phyloP scores from a whole-genome alignment of 1,139 yeast species.

The Saccharomycopsis hybrid region DNA sequence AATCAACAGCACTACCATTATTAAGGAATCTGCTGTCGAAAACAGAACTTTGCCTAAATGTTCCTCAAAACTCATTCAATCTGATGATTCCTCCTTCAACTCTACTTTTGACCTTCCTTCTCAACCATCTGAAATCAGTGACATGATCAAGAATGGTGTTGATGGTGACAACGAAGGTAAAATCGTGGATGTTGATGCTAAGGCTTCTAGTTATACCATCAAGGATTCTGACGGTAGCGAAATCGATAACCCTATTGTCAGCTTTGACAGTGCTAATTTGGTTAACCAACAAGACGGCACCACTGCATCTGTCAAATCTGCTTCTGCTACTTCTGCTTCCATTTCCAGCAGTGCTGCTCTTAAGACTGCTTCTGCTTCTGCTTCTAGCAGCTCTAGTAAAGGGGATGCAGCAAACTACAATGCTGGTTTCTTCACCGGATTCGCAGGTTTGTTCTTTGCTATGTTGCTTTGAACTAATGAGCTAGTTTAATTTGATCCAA shows the following conservation, averaged over 20 bases:
- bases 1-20: conserved; percentile 35
- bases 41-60: conserved; percentile 35
- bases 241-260: conserved; percentile 50
- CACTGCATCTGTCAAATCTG: conserved; percentile 28
- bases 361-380: conserved; percentile 23
- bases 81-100: conserved; percentile 46
- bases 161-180: conserved; percentile 44
- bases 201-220: conserved; percentile 38
- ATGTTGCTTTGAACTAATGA: conserved; percentile 2
- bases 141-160: conserved; percentile 46
- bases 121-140: conserved; percentile 36
- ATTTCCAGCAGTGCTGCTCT: conserved; percentile 26
- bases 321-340: conserved; percentile 29
- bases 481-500: not conserved
- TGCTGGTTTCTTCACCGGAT: conserved; percentile 8
- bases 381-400: conserved; percentile 20
- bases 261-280: conserved; percentile 36
- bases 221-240: conserved; percentile 46
- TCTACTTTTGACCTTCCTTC: conserved; percentile 37
- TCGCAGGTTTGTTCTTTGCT: conserved; percentile 10
- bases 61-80: conserved; percentile 36
- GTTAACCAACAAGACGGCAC: conserved; percentile 35
- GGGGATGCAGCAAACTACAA: conserved; percentile 11
- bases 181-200: conserved; percentile 35
- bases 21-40: conserved; percentile 28